Base-by-base conservation (phyloP, 352 stramenopile genomes). In the Phytopythium helicoides region DNA sequence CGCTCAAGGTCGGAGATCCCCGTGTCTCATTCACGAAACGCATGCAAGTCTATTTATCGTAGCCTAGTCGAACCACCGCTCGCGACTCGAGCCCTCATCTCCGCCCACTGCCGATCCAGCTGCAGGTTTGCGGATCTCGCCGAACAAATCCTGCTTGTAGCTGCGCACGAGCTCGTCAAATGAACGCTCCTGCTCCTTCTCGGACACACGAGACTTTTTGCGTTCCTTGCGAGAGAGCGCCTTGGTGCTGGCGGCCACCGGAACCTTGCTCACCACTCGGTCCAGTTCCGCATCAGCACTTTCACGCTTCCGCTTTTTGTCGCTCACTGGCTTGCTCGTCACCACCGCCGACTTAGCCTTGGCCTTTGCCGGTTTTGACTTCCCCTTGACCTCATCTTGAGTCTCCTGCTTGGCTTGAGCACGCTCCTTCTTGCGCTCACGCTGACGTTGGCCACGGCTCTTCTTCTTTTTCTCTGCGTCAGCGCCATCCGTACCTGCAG, bases 141-240 rank as follows among this genome's bases (percentile, higher is more conserved):
- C 79, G 49, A 94, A 94, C 34, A 94, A 80, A 52, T 92, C 75
- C 58, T 86, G 76, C 73, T 92, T 94, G 80, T 94, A 94, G 47
- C 70, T 82, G 54, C 68, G 65, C 60, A 94, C 84, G 39, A 94
- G 62, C 21, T 71, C 75, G 25, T 94, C 84, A 45, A 92, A 94
- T 37, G 76, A 89, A 49, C 78, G 67, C 47, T 94, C 84, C 39
- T 81, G 65, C 41, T 75, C 57, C 8, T 57, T 47, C 50, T 47
- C 41, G 12, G 59, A 35, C 52, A 83, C 66, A 51, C 78, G 74
- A 1, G 56, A 62, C 46, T 77, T 60, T 60, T 92, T 94, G 52
- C 76, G 81, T 48, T 91, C 71, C 58, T 73, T 90, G 37, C 83
- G 83, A 48, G 80, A 91, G 37, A 77, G 56, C 34, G 66, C 51